These are phyloP conservation scores for Prunus kanzakura DNA, from an alignment of 306 rosid species.

Conservation along the genomic window DNA sequence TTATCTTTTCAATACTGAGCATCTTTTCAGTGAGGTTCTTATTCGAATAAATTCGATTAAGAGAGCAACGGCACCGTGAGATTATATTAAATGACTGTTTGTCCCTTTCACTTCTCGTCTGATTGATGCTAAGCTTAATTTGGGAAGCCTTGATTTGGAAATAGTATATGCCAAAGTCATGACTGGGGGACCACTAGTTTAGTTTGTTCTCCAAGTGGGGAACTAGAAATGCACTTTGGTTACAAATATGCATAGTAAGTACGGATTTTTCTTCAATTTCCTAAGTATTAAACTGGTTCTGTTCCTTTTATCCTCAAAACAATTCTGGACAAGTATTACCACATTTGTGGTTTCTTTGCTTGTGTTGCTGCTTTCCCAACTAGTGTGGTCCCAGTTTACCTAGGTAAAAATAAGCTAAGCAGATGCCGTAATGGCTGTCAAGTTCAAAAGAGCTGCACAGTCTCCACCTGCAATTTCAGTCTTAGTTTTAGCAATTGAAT, in stretches of 20 bases:
- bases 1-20: slow-evolving; percentile 23
- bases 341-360: slow-evolving; percentile 9
- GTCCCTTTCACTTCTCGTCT: slow-evolving; percentile 19
- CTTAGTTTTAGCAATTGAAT: neutral
- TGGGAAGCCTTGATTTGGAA: slow-evolving; percentile 25
- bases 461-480: neutral
- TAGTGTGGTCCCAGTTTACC: neutral
- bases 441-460: slow-evolving; percentile 5
- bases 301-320: slow-evolving; percentile 21
- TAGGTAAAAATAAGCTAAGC: no score
- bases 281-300: neutral
- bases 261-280: slow-evolving; percentile 2
- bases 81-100: slow-evolving; percentile 5
- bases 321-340: slow-evolving; percentile 14
- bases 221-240: slow-evolving; percentile 28
- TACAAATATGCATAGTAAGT: slow-evolving; percentile 26
- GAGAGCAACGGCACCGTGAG: slow-evolving; percentile 25
- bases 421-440: neutral
- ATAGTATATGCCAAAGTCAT: slow-evolving; percentile 46
- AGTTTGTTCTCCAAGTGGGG: slow-evolving; percentile 33
- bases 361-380: slow-evolving; percentile 8
- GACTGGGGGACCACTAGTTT: slow-evolving; percentile 31
- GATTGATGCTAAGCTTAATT: slow-evolving; percentile 24
- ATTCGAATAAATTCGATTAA: slow-evolving; percentile 42
- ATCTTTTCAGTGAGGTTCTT: slow-evolving; percentile 47